Evolutionary conservation across 139 green algal species (phyloP).

Genomic region (Tetratostichococcus sp.): DNA sequence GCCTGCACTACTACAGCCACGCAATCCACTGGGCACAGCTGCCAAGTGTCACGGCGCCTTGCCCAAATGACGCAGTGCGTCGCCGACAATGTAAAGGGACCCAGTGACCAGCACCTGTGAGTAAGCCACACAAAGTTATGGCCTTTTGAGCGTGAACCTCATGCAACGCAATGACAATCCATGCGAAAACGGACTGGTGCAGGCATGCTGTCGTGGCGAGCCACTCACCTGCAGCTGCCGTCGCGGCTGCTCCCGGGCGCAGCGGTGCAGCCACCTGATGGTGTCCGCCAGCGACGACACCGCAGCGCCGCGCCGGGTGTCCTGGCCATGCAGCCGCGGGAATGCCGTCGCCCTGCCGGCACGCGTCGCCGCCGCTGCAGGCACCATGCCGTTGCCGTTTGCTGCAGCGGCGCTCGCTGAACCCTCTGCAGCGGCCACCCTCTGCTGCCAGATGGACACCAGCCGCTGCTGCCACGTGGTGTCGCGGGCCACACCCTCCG

Average conservation of each 20-base stretch:
- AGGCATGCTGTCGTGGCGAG: too few relatives aligned
- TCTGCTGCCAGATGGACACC: constrained; percentile 36
- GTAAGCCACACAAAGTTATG: too few relatives aligned
- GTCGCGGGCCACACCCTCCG: constrained; percentile 17
- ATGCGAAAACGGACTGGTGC: too few relatives aligned
- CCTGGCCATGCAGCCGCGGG: constrained; percentile 14
- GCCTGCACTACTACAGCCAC: too few relatives aligned
- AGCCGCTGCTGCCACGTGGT: constrained; percentile 56
- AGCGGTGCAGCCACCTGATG: constrained; percentile 54
- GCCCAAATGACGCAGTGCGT: constrained; percentile 67
- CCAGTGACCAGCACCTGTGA: constrained; percentile 91
- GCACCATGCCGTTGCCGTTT: background rate
- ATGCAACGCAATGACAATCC: too few relatives aligned
- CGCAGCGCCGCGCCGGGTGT: constrained; percentile 33
- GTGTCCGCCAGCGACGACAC: constrained; percentile 50
- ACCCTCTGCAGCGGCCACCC: background rate
- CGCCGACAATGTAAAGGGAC: constrained; percentile 92
- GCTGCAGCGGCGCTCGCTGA: background rate
- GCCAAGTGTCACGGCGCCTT: background rate
- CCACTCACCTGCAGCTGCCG: constrained; percentile 26
- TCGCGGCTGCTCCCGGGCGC: constrained; percentile 15
- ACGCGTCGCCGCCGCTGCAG: background rate
- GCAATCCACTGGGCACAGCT: too few relatives aligned
- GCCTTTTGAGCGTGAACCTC: too few relatives aligned
- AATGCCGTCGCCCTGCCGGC: background rate